Base-by-base conservation (phyloP, 345 rosid species). In the Brassica carinata region DNA sequence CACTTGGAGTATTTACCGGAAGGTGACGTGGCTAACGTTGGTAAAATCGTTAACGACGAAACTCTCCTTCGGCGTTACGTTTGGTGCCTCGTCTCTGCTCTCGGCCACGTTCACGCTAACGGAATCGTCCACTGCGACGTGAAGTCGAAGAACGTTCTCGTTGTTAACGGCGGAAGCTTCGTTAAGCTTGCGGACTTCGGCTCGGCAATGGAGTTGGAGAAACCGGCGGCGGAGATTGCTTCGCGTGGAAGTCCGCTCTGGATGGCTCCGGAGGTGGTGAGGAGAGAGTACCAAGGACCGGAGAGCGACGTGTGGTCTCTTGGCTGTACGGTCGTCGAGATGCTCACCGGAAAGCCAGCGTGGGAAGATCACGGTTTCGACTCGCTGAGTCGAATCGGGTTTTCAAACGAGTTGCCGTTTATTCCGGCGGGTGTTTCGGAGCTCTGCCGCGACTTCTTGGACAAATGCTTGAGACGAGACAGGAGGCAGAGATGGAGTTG, bases 251-350 rank as follows among this genome's bases (percentile, higher is more conserved):
- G 96, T 51, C 97, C 97, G 9, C 85, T 92, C 8, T 92, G 96
- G 97, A 92, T 92, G 96, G 97, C 97, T 19, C 97, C 97, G 76
- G 97, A 92, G 86, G 97, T 91, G 72, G 64, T 92, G 1, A 84
- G 94, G 55, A 64, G 89, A 4, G 93, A 91, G 82, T 84, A 26
- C 17, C 96, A 87, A 82, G 94, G 96, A 31, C 90, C 94, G 75
- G 87, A 90, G 71, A 91, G 97, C 61, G 97, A 92, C 70, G 89
- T 92, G 1, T 92, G 97, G 97, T 88, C 97, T 14, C 15, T 92
- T 11, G 96, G 97, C 0, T 91, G 97, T 82, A 89, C 96, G 5
- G 51, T 89, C 29, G 77, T 92, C 63, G 97, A 91, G 87, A 92
- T 92, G 94, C 64, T 89, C 71, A 87, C 92, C 7, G 91, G 96